These are phyloP conservation scores for Leishmania turanica DNA, from an alignment of 208 protist genomes.

Conservation along the genomic window DNA sequence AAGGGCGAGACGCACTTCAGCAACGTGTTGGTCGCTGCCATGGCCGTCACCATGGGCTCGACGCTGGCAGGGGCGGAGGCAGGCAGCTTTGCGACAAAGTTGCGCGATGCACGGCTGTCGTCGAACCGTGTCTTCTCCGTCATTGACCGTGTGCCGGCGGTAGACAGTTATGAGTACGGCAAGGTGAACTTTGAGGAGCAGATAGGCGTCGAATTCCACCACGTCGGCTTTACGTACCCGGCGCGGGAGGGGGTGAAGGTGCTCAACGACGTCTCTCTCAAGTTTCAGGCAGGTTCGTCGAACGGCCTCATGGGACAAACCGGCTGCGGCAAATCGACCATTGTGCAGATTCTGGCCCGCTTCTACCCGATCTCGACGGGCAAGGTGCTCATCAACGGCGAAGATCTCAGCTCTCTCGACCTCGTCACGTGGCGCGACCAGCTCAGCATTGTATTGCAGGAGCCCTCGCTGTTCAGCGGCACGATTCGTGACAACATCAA, in stretches of 20 bases:
- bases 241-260: slow-evolving; percentile 53
- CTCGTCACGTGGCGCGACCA: slow-evolving; percentile 60
- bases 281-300: slow-evolving; percentile 45
- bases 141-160: slow-evolving; percentile 70
- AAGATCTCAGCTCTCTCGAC: slow-evolving; percentile 30
- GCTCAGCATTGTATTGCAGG: slow-evolving; percentile 82
- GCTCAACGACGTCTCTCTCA: slow-evolving; percentile 40
- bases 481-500: slow-evolving; percentile 75
- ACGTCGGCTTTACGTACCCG: slow-evolving; percentile 70
- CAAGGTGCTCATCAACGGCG: slow-evolving; percentile 48
- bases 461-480: slow-evolving; percentile 78
- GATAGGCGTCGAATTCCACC: slow-evolving; percentile 46
- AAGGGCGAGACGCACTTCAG: slow-evolving; percentile 72
- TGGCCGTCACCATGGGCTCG: slow-evolving; percentile 69
- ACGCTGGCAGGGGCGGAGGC: slow-evolving; percentile 61
- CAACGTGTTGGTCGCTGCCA: slow-evolving; percentile 49
- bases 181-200: slow-evolving; percentile 43
- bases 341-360: slow-evolving; percentile 73
- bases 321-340: slow-evolving; percentile 86
- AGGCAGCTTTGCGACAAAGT: slow-evolving; percentile 66
- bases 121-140: slow-evolving; percentile 70
- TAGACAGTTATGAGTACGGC: slow-evolving; percentile 56
- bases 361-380: slow-evolving; percentile 58
- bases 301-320: slow-evolving; percentile 90
- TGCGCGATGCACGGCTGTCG: slow-evolving; percentile 44